phyloP scores from a whole-genome alignment of 805 yeast genomes.

The Saturnispora sanitii region DNA sequence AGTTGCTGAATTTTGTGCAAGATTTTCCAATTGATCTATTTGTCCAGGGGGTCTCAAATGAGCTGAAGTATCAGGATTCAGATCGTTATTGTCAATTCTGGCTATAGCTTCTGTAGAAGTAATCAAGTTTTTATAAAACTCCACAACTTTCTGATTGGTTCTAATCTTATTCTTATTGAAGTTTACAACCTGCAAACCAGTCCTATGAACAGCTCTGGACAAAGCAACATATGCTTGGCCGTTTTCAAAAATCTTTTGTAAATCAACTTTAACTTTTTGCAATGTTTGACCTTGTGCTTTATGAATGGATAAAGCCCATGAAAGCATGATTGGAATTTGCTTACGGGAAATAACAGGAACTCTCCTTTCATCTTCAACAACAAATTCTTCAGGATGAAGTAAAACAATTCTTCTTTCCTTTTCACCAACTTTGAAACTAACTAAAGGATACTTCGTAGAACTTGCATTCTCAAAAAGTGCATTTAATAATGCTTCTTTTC shows the following conservation, averaged over 20 bases:
- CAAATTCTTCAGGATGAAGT: conserved; percentile 77
- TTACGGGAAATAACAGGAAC: conserved; percentile 57
- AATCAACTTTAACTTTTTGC: conserved; percentile 66
- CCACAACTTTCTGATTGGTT: conserved; percentile 61
- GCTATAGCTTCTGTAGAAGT: conserved; percentile 26
- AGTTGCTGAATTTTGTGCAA: conserved; percentile 3
- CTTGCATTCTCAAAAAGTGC: conserved; percentile 35
- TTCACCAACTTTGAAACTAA: conserved; percentile 62
- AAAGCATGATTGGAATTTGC: conserved; percentile 82
- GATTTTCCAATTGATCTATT: conserved; percentile 4
- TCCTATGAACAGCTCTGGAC: conserved; percentile 71
- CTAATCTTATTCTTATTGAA: conserved; percentile 55
- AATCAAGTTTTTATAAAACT: conserved; percentile 50
- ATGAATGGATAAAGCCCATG: conserved; percentile 95
- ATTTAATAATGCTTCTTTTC: conserved; percentile 39
- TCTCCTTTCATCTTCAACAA: conserved; percentile 64
- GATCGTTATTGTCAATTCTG: neutral
- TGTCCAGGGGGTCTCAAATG: neutral
- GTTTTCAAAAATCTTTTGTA: conserved; percentile 66
- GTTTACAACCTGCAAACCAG: conserved; percentile 72
- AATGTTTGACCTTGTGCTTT: conserved; percentile 93
- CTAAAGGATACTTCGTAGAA: conserved; percentile 57
- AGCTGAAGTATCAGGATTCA: neutral
- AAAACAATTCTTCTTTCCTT: conserved; percentile 66
- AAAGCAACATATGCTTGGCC: conserved; percentile 97